These are phyloP conservation scores for Syncephalastrum racemosum DNA, from an alignment of 371 early-diverging fungal species.

Conservation along the genomic window DNA sequence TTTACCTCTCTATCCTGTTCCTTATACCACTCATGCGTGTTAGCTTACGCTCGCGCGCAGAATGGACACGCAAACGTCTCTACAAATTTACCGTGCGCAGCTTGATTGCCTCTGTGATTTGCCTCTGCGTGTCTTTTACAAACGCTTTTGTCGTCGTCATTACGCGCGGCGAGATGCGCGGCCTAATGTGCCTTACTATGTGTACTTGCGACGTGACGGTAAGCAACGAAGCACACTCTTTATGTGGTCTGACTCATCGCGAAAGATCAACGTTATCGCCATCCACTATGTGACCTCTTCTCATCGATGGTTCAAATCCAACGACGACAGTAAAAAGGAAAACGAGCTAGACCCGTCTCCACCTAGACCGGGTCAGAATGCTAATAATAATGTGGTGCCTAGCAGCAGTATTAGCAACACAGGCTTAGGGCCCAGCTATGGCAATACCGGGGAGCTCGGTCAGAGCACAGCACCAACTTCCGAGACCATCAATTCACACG, in stretches of 20 bases:
- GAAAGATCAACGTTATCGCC: conserved; percentile 52
- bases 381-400: too few species aligned
- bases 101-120: conserved; percentile 47
- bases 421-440: too few species aligned
- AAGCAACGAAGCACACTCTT: conserved; percentile 2
- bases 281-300: conserved; percentile 50
- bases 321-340: too few species aligned
- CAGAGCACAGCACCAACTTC: too few species aligned
- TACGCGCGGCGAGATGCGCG: conserved; percentile 51
- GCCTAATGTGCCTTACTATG: conserved; percentile 52
- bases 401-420: too few species aligned
- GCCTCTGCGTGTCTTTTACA: conserved; percentile 44
- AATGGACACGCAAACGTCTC: conserved; percentile 44
- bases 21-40: conserved; percentile 40
- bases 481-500: too few species aligned
- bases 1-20: conserved; percentile 52
- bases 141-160: conserved; percentile 50
- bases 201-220: conserved; percentile 61
- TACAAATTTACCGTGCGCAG: conserved; percentile 50
- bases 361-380: too few species aligned
- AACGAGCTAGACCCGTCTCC: too few species aligned
- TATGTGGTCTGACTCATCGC: background rate
- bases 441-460: too few species aligned
- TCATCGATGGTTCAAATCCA: too few species aligned
- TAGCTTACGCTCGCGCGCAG: conserved; percentile 32